Evolutionary conservation across 2,329 filamentous ascomycete genomes (phyloP).

Genomic region (Geoglossum cookeanum): DNA sequence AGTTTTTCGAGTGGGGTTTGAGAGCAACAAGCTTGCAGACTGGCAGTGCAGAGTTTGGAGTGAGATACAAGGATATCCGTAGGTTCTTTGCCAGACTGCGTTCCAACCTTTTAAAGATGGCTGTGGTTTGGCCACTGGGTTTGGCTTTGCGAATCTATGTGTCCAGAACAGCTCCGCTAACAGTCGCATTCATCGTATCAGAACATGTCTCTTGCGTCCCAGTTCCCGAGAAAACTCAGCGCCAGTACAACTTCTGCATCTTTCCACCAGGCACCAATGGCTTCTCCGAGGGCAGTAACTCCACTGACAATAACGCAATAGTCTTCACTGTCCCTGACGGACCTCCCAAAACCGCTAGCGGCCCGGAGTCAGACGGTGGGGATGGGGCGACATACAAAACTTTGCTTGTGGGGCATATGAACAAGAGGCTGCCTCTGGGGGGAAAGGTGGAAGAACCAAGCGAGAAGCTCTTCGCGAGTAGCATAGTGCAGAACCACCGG

Average conservation of each 20-base stretch:
- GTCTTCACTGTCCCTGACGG: constrained; percentile 41
- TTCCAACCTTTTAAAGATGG: neutral
- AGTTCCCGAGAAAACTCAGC: constrained; percentile 43
- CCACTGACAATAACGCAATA: constrained; percentile 31
- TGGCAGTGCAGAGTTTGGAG: constrained; percentile 32
- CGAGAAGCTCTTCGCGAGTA: constrained; percentile 38
- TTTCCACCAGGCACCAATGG: constrained; percentile 33
- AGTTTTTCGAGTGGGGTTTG: constrained; percentile 26
- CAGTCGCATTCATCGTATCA: constrained; percentile 7
- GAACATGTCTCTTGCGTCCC: constrained; percentile 41
- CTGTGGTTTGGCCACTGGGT: neutral
- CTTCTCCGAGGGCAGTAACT: constrained; percentile 25
- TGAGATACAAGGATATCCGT: constrained; percentile 15
- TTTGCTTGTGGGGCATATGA: constrained; percentile 26
- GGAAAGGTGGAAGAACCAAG: constrained; percentile 33
- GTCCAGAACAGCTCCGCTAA: neutral
- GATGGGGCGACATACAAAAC: constrained; percentile 27
- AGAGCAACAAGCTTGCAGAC: neutral
- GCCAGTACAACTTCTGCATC: constrained; percentile 43
- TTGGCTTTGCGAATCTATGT: too few species aligned
- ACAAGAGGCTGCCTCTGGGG: constrained; percentile 27
- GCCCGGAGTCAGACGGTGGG: constrained; percentile 17
- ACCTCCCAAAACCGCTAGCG: constrained; percentile 23
- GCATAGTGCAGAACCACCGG: constrained; percentile 38
- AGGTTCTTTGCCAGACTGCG: neutral